Conservation (phyloP, 1,139 yeast species). For the Debaryomyces robertsiae region DNA sequence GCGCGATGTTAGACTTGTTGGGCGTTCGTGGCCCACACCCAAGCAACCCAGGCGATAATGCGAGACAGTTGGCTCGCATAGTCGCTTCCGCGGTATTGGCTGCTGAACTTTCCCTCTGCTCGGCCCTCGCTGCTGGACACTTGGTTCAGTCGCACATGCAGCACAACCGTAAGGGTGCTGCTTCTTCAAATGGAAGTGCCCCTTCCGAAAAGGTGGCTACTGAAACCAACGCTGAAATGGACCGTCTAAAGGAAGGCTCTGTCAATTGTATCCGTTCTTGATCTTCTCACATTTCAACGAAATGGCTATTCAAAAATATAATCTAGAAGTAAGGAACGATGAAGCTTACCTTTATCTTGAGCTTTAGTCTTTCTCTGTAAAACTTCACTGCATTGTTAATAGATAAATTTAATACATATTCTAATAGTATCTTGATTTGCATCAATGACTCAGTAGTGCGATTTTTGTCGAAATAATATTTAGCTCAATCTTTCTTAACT, state of each 20-base stretch:
- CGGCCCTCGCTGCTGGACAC: conserved; percentile 98
- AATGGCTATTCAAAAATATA: conserved; percentile 9
- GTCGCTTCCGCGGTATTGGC: conserved; percentile 96
- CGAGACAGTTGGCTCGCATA: conserved; percentile 91
- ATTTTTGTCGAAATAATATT: neutral
- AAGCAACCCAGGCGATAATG: conserved; percentile 90
- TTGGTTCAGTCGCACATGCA: conserved; percentile 97
- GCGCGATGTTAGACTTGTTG: conserved; percentile 90
- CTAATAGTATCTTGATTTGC: neutral
- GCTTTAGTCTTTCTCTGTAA: conserved; percentile 2
- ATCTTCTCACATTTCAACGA: conserved; percentile 1
- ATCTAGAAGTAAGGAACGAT: neutral
- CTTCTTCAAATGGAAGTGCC: conserved; percentile 25
- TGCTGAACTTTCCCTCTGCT: conserved; percentile 89
- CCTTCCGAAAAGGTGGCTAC: conserved; percentile 19
- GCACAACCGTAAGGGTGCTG: conserved; percentile 75
- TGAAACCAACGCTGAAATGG: conserved; percentile 39
- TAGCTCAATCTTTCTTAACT: neutral
- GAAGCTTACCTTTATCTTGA: neutral
- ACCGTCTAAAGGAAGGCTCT: conserved; percentile 68
- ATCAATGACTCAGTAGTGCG: conserved; percentile 1
- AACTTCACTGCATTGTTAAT: conserved; percentile 9
- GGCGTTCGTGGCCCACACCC: conserved; percentile 98
- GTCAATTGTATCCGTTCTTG: conserved; percentile 67
- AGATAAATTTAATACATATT: conserved; percentile 8